Evolutionary conservation across 495 filamentous ascomycete species (phyloP), one percentile per base, ranked within the genome.

Genomic region (Xylaria longipes): DNA sequence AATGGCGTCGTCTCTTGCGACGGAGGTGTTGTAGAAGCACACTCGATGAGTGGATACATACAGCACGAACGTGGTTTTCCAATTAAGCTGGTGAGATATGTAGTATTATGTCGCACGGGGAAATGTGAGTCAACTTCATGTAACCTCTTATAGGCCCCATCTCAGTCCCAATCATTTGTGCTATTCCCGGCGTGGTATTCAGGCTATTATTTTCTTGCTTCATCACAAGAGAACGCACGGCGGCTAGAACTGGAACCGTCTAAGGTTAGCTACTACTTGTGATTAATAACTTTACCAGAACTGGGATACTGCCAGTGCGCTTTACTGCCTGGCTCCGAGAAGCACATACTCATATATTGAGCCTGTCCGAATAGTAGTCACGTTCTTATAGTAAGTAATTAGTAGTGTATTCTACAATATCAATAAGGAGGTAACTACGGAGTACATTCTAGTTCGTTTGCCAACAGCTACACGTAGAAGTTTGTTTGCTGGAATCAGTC

Each of bases 171-270:
- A 11, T 48, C 22, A 25, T 27, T 43, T 27, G 37, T 63, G 22
- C 22, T 63, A 63, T 43, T 41, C 1, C 37, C 29, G 29, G 27
- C 6, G 27, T 52, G 1, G 29, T 7, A 17, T 52, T 66, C 31
- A 66, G 63, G 63, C 63, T 66, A 39, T 66, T n/a, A n/a, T n/a
- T n/a, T 66, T 35, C 25, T 17, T 22, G 39, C 17, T 29, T 33
- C 39, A 29, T 48, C 41, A 17, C 5, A 14, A 39, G 7, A 61
- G 57, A 43, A 60, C 22, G 17, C 15, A 60, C 20, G 11, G 50
- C 25, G 25, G 25, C 25, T 29, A 54, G n/a, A 45, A 45, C 3
- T 3, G 41, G n/a, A n/a, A n/a, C n/a, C n/a, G n/a, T n/a, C n/a
- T n/a, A n/a, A n/a, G n/a, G n/a, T n/a, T n/a, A n/a, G n/a, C n/a